Conservation (phyloP, 1,284 basidiomycete genomes). For the Leccinum pachyderme region DNA sequence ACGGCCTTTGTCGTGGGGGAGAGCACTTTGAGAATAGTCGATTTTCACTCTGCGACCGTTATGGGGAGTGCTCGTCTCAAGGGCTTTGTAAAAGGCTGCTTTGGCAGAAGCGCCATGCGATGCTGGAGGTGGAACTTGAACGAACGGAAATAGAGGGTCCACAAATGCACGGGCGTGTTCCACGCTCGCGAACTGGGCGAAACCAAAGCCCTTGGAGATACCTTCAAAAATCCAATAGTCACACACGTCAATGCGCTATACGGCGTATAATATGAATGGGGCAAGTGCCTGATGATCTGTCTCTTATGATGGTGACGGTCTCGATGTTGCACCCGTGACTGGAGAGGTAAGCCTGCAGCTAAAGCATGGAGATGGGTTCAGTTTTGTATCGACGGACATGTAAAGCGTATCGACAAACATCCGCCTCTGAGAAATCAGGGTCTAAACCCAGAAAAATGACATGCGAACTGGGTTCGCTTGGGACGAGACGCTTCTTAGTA, state of each 20-base stretch:
- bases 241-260: slow-evolving; percentile 68
- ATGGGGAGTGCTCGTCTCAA: slow-evolving; percentile 62
- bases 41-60: slow-evolving; percentile 83
- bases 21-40: slow-evolving; percentile 82
- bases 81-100: slow-evolving; percentile 63
- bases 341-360: slow-evolving; percentile 79
- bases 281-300: slow-evolving; percentile 90
- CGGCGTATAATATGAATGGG: slow-evolving; percentile 66
- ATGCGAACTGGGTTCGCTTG: slow-evolving; percentile 81
- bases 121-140: slow-evolving; percentile 81
- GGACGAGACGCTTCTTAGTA: slow-evolving; percentile 67
- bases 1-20: slow-evolving; percentile 63
- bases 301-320: slow-evolving; percentile 90
- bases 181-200: slow-evolving; percentile 83
- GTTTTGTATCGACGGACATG: slow-evolving; percentile 37
- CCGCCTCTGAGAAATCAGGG: slow-evolving; percentile 84
- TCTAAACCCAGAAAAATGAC: slow-evolving; percentile 92
- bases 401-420: slow-evolving; percentile 61
- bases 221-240: slow-evolving; percentile 68
- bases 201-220: slow-evolving; percentile 89
- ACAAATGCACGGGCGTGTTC: slow-evolving; percentile 87
- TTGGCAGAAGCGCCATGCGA: slow-evolving; percentile 74
- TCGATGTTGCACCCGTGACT: slow-evolving; percentile 72
- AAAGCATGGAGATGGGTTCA: slow-evolving; percentile 36
- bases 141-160: slow-evolving; percentile 79